Percentiles rank a stretch among this genome's conserved stretches.
phyloP scores from a whole-genome alignment of 176 grass and related monocot genomes.

The Oryza rufipogon region DNA sequence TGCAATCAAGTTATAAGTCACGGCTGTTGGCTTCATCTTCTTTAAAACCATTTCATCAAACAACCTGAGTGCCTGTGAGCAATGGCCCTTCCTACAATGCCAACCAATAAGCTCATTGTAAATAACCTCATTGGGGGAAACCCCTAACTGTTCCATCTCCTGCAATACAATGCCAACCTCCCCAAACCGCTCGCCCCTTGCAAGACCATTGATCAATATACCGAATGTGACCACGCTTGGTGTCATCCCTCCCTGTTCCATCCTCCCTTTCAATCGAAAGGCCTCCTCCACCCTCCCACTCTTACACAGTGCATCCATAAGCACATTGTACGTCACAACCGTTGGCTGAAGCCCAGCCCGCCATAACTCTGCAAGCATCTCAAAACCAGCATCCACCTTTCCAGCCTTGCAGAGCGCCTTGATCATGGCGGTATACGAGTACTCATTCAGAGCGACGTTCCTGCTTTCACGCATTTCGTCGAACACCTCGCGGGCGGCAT shows the following conservation, averaged over 20 bases:
- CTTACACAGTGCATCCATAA: slow-evolving; percentile 78
- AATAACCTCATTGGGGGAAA: slow-evolving; percentile 74
- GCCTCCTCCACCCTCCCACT: slow-evolving; percentile 69
- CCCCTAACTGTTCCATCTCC: slow-evolving; percentile 68
- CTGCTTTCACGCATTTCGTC: slow-evolving; percentile 51
- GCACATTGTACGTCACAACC: slow-evolving; percentile 68
- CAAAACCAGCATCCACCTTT: slow-evolving; percentile 47
- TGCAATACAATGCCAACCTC: slow-evolving; percentile 49
- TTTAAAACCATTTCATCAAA: slow-evolving; percentile 69
- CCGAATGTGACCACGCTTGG: slow-evolving; percentile 74
- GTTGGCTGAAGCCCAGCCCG: slow-evolving; percentile 45
- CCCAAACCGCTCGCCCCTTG: slow-evolving; percentile 53
- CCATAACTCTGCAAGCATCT: slow-evolving; percentile 61
- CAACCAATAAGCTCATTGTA: slow-evolving; percentile 83
- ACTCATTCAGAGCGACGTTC: slow-evolving; percentile 46
- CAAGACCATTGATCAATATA: slow-evolving; percentile 84
- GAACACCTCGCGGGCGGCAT: slow-evolving; percentile 55
- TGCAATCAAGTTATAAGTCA: slow-evolving; percentile 74
- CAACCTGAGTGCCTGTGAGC: slow-evolving; percentile 53
- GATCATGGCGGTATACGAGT: slow-evolving; percentile 72
- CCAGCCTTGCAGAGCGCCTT: slow-evolving; percentile 58
- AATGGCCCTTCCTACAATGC: slow-evolving; percentile 61
- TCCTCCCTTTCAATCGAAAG: slow-evolving; percentile 65
- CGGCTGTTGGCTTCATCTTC: slow-evolving; percentile 55
- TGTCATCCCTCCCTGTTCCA: slow-evolving; percentile 51